Evolutionary conservation across 768 basidiomycete genomes (phyloP).

Genomic region (Pleurotus eryngii): DNA sequence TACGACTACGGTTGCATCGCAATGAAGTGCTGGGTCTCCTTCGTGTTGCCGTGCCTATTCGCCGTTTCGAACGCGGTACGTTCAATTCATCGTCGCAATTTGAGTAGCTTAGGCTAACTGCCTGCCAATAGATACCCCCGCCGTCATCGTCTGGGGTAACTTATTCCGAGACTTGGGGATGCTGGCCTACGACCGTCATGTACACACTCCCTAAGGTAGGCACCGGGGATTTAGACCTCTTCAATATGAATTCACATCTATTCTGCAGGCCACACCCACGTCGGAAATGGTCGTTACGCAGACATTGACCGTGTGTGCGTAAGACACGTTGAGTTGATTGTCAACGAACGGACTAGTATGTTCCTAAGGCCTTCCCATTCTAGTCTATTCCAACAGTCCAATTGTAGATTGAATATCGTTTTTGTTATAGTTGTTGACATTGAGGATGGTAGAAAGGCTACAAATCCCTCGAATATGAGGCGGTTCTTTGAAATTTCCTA

Average conservation of each 20-base stretch:
- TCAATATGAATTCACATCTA: background rate
- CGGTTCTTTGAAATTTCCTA: too few relatives aligned
- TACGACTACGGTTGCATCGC: too few relatives aligned
- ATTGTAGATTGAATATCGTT: too few relatives aligned
- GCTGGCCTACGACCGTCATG: conserved; percentile 6
- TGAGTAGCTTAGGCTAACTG: background rate
- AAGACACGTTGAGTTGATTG: background rate
- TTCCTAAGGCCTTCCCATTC: too few relatives aligned
- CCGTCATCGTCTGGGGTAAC: conserved; percentile 1
- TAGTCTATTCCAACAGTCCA: too few relatives aligned
- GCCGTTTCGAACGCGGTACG: background rate
- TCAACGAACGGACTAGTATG: too few relatives aligned
- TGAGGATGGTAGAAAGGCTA: too few relatives aligned
- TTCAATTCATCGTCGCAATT: background rate
- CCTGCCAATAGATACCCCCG: background rate
- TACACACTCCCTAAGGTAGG: background rate
- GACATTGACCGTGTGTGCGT: conserved; percentile 3
- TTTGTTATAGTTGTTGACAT: too few relatives aligned
- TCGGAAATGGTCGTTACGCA: background rate
- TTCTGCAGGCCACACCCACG: background rate
- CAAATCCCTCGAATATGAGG: too few relatives aligned
- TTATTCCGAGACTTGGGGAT: background rate
- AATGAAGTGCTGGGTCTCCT: background rate
- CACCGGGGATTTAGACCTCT: background rate
- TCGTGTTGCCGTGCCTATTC: background rate